A percentile compares a stretch with the other conserved stretches of the same genome.
Conservation (phyloP, 2,329 filamentous ascomycete species). For the Emergomyces africanus region DNA sequence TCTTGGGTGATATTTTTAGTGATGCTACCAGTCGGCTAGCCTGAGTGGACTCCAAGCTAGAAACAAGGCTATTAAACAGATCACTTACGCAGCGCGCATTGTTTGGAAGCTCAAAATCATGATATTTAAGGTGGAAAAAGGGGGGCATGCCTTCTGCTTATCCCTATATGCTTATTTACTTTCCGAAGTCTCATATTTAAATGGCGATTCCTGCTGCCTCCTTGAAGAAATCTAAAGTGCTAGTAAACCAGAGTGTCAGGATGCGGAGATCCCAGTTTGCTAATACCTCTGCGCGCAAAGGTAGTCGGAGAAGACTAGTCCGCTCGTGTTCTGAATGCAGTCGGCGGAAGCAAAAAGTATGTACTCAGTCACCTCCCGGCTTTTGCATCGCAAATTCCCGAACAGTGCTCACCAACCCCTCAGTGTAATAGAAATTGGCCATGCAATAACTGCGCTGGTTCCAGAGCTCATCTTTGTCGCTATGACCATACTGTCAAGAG, state of each 20-base stretch:
- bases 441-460: slow-evolving; percentile 2
- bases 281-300: background rate
- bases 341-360: slow-evolving; percentile 2
- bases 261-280: background rate
- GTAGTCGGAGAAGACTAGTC: background rate
- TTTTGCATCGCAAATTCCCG: background rate
- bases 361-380: background rate
- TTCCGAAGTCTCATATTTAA: background rate
- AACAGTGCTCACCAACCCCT: background rate
- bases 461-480: slow-evolving; percentile 2
- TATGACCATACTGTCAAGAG: background rate
- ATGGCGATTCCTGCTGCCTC: background rate
- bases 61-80: background rate
- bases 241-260: background rate
- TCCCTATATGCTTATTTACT: background rate
- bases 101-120: background rate
- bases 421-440: slow-evolving; percentile 2
- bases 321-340: slow-evolving; percentile 2
- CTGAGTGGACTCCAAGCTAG: background rate
- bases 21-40: background rate
- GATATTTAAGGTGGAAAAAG: slow-evolving; percentile 1
- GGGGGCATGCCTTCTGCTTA: background rate
- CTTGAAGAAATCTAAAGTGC: background rate
- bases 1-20: slow-evolving; percentile 1
- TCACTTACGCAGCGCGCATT: background rate